Base-by-base conservation (phyloP, 139 green algal genomes). In the Asterochloris erici region DNA sequence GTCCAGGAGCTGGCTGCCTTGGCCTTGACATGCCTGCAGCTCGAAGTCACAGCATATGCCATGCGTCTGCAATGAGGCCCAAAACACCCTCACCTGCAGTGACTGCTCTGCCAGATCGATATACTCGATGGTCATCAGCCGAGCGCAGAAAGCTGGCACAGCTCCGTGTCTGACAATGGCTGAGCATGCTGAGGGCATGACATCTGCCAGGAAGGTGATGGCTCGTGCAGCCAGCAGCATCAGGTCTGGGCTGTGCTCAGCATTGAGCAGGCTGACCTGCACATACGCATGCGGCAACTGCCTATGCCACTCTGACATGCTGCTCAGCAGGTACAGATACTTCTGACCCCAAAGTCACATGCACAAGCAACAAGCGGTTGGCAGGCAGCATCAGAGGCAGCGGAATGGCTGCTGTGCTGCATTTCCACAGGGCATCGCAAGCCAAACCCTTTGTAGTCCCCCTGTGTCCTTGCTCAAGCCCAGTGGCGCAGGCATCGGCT, bases 51-150 rank as follows among this genome's bases (percentile, higher is more conserved):
- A 54, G 38, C 38, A 54, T 54, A 54, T 54, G 38, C 38, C 38
- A 54, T 54, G 38, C 38, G 38, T 54, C 38, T 54, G 38, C 38
- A 54, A 54, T 10, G 38, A 54, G 38, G 38, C 38, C 38, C 63
- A 81, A 63, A 9, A 71, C 0, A 24, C 9, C 14, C 27, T 63
- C 28, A 62, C 90, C 90, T 96, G 94, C 86, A 97, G 87, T 60
- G 86, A 91, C 90, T 99, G 96, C 87, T 99, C 96, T 27, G 96
- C 96, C 61, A 99, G 88, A 83, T 99, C 96, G 54, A 99, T 99
- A 91, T 98, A 99, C 88, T 99, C 96, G 17, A 99, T 98, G 70
- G 89, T 96, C 19, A 98, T 87, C 79, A 99, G 90, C 11, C 93
- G 85, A 9, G 89, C 88, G 83, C 95, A 98, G 62, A 99, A 93